Base-by-base conservation (phyloP, 2,329 filamentous ascomycete species). In the Fusarium chaquense region DNA sequence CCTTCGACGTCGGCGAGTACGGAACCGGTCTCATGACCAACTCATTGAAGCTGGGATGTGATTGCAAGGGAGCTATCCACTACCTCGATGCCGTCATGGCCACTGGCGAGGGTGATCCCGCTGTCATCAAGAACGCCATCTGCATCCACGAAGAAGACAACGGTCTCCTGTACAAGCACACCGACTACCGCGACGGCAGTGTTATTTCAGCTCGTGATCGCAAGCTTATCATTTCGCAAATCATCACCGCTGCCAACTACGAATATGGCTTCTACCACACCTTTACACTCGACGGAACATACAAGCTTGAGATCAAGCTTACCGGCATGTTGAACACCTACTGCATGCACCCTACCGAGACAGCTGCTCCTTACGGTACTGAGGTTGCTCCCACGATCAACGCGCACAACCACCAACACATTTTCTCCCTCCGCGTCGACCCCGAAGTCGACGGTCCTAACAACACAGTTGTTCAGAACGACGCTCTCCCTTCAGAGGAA, bases 51-150 rank as follows among this genome's bases (percentile, higher is more conserved):
- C 82, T 94, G 9, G 92, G 92, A 51, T 94, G 92, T 75, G 92
- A 95, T 79, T 97, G 93, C 85, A 96, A 97, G 80, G 93, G 93
- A 15, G 89, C 90, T 2, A 97, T 98, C 74, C 93, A 96, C 79
- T 98, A 98, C 78, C 89, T 98, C 78, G 93, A 97, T 74, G 93
- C 93, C 7, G 88, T 91, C 33, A 97, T 97, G 78, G 92, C 94
- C 52, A 94, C 94, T 65, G 86, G 89, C n/a, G 87, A 89, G 6
- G 94, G 94, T 46, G 86, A 87, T n/a, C 85, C 92, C 22, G 90
- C 90, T 16, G 91, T 90, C 3, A 93, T 97, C 82, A 95, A 97
- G 84, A 97, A 98, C 76, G 94, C 94, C 44, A 93, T 98, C 74
- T 98, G 94, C 80, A 94, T 98, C 71, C 94, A 98, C 81, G 77